These are phyloP conservation scores for Paragyromitra xinjiangensis DNA, from an alignment of 495 filamentous ascomycete genomes.

Conservation along the genomic window DNA sequence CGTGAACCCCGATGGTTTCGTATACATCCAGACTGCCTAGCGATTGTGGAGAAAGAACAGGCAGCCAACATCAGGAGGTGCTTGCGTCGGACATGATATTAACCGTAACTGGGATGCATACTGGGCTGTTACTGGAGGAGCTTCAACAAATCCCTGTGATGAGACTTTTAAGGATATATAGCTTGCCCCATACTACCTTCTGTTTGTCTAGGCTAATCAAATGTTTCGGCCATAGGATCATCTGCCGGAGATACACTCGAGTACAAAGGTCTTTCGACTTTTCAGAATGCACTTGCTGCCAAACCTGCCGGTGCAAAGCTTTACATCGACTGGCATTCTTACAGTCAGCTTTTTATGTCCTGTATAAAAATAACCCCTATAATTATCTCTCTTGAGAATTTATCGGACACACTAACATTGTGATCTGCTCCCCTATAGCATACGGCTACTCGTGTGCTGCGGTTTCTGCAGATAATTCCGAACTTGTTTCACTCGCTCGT, in stretches of 20 bases:
- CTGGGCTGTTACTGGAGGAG: conserved; percentile 64
- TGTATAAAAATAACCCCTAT: conserved; percentile 28
- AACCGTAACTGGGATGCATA: conserved; percentile 72
- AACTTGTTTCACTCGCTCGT: conserved; percentile 51
- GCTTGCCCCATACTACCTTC: not conserved
- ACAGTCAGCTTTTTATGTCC: conserved; percentile 65
- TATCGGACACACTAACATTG: conserved; percentile 59
- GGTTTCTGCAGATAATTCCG: conserved; percentile 60
- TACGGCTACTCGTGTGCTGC: conserved; percentile 63
- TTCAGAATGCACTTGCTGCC: conserved; percentile 59
- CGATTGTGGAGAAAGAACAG: conserved; percentile 74
- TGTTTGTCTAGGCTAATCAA: not conserved
- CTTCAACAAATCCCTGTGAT: conserved; percentile 65
- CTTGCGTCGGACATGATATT: conserved; percentile 68
- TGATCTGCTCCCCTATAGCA: conserved; percentile 47
- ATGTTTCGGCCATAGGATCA: conserved; percentile 42
- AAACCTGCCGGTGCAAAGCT: conserved; percentile 64
- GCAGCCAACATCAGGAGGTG: conserved; percentile 56
- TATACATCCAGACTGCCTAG: conserved; percentile 68
- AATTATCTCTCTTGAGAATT: conserved; percentile 56
- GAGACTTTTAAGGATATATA: conserved; percentile 64
- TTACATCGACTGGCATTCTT: conserved; percentile 71
- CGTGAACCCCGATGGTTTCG: conserved; percentile 72
- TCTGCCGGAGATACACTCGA: conserved; percentile 64
- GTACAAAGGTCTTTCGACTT: conserved; percentile 61